phyloP scores from a whole-genome alignment of 140 eudicot species.

The Ambrosia hybrid region DNA sequence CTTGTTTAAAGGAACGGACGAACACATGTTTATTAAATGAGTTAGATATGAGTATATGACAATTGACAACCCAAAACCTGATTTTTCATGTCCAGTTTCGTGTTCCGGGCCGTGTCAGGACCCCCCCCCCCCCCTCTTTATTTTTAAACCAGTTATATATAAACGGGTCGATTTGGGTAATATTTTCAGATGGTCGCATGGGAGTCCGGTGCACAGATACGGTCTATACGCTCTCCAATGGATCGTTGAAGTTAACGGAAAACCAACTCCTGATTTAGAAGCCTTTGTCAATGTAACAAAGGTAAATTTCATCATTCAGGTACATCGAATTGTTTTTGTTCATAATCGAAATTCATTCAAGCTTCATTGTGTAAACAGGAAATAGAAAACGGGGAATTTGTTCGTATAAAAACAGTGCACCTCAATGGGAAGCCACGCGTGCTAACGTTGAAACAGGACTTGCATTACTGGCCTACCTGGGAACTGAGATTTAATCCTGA shows the following conservation, averaged over 20 bases:
- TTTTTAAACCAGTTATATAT: neutral
- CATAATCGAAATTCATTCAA: neutral
- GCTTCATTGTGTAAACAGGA: constrained; percentile 43
- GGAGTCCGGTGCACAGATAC: constrained; percentile 84
- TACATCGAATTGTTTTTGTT: neutral
- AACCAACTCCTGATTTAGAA: constrained; percentile 78
- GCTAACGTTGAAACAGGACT: constrained; percentile 78
- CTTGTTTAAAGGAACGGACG: no score
- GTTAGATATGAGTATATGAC: no score
- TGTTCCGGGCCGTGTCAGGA: no score
- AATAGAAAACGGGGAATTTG: constrained; percentile 66
- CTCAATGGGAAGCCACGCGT: constrained; percentile 84
- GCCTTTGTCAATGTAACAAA: constrained; percentile 74
- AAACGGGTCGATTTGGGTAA: neutral
- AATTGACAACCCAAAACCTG: no score
- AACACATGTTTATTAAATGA: no score
- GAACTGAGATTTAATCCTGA: constrained; percentile 69
- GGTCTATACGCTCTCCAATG: constrained; percentile 86
- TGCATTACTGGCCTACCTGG: constrained; percentile 96
- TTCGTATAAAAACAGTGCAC: constrained; percentile 69
- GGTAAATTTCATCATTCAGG: constrained; percentile 36
- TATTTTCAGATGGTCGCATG: constrained; percentile 78
- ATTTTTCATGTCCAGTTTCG: no score
- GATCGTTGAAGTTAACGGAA: constrained; percentile 91
- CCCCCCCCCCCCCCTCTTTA: no score